phyloP scores from a whole-genome alignment of 371 early-diverging fungal species.

The Basidiobolus meristosporus region DNA sequence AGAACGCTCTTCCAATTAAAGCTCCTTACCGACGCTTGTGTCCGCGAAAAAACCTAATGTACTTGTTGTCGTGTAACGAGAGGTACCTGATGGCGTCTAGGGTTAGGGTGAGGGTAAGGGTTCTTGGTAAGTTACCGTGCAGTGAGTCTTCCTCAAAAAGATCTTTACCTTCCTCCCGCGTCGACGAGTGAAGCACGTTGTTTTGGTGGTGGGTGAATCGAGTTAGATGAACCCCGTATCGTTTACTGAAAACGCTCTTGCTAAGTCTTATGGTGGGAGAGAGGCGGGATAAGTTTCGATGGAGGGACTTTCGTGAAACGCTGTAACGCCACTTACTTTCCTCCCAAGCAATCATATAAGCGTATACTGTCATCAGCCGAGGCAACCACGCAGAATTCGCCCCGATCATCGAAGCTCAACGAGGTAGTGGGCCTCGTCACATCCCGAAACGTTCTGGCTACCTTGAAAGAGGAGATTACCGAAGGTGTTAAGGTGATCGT shows the following conservation, averaged over 20 bases:
- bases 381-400: slow-evolving; percentile 48
- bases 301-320: neutral
- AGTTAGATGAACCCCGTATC: slow-evolving; percentile 69
- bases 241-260: slow-evolving; percentile 49
- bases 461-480: slow-evolving; percentile 11
- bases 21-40: slow-evolving; percentile 42
- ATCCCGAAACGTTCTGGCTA: slow-evolving; percentile 48
- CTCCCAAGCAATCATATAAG: slow-evolving; percentile 54
- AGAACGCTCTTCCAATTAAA: neutral
- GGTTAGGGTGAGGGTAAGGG: neutral
- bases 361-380: slow-evolving; percentile 63
- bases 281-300: neutral
- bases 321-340: slow-evolving; percentile 28
- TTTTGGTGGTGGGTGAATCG: slow-evolving; percentile 63
- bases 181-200: slow-evolving; percentile 71
- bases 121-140: neutral
- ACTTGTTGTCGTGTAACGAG: slow-evolving; percentile 82
- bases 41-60: slow-evolving; percentile 76
- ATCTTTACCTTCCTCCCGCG: slow-evolving; percentile 68
- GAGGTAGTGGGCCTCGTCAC: slow-evolving; percentile 43
- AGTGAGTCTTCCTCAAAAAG: neutral
- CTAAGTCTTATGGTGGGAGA: slow-evolving; percentile 15
- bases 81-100: slow-evolving; percentile 77
- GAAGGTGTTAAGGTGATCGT: slow-evolving; percentile 9
- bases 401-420: slow-evolving; percentile 51